These are phyloP conservation scores for Alternaria conjuncta DNA, from an alignment of 2,329 filamentous ascomycete species.

Conservation along the genomic window DNA sequence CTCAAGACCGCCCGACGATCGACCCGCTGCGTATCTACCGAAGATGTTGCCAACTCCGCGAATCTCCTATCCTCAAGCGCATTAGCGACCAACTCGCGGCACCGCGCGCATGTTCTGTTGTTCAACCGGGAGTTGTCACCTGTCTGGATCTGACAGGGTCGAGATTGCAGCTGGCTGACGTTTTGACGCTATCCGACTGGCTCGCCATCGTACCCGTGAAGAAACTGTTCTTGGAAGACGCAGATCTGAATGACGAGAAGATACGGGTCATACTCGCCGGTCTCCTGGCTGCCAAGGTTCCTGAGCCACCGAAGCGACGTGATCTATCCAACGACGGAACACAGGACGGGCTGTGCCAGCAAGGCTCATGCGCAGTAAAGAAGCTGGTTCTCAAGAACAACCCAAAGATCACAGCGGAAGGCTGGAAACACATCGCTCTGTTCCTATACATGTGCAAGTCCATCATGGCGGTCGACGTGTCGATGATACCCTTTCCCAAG, in stretches of 20 bases:
- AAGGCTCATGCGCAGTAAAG: conserved; percentile 75
- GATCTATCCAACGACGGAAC: conserved; percentile 15
- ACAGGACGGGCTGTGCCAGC: conserved; percentile 22
- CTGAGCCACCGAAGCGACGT: conserved; percentile 59
- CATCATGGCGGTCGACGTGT: conserved; percentile 84
- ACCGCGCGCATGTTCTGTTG: conserved; percentile 67
- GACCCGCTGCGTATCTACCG: conserved; percentile 93
- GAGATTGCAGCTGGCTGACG: conserved; percentile 80
- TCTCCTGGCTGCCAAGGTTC: conserved; percentile 77
- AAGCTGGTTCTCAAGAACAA: conserved; percentile 91
- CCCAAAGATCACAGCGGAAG: conserved; percentile 78
- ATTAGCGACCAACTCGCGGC: conserved; percentile 86
- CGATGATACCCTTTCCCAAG: conserved; percentile 73
- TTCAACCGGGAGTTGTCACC: conserved; percentile 75
- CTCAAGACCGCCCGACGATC: conserved; percentile 77
- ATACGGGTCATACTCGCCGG: conserved; percentile 86
- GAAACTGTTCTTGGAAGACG: conserved; percentile 85
- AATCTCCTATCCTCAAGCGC: conserved; percentile 89
- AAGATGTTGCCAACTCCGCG: conserved; percentile 89
- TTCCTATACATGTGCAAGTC: conserved; percentile 91
- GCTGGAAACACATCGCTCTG: conserved; percentile 88
- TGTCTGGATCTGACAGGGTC: conserved; percentile 86
- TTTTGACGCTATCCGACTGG: conserved; percentile 90
- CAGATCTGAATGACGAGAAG: conserved; percentile 84
- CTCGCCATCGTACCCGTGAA: conserved; percentile 90